Base-by-base conservation (phyloP, 176 grass and related monocot species). In the Puccinellia tenuiflora region DNA sequence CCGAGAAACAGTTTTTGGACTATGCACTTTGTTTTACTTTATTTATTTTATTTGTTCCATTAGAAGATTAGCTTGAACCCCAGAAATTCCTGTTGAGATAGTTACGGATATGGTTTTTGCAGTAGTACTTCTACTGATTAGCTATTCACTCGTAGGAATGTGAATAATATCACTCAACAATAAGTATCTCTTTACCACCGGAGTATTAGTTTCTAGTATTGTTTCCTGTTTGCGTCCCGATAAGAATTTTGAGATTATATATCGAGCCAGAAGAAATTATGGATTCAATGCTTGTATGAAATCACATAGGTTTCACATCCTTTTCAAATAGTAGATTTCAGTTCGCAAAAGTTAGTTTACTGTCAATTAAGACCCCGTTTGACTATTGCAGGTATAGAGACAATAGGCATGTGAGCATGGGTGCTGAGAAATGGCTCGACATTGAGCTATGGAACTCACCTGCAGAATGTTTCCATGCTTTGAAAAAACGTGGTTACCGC, bases 391-490 rank as follows among this genome's bases (percentile, higher is more conserved):
- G 96, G 87, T 98, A 98, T 90, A 88, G 88, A 79, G 96, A 98
- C 69, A 98, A 98, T 76, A 87, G 96, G 71, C 96, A 98, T 86
- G 96, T 98, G 71, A 98, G 96, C 76, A 98, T 95, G 96, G 96
- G 96, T 91, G 92, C 96, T 69, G 96, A 95, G 77, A 98, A 98
- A 85, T 98, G 96, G 96, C 82, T 98, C 39, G 92, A 98, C 81
- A 98, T 98, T 80, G 96, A 98, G 87, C 77, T 98, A 63, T 98
- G 96, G 96, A 88, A 90, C 62, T 86, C 96, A 24, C 85, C 92
- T 38, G 59, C 91, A 61, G 85, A 93, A 73, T 98, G 96, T 86
- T 95, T 98, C 31, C 20, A 33, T 80, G 86, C 85, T 80, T 81
- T 98, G 80, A 93, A 73, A 73, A 95, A 87, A 18, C 96, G 96